phyloP scores from a whole-genome alignment of 2,329 filamentous ascomycete species.

The Aspergillus thermomutatus region DNA sequence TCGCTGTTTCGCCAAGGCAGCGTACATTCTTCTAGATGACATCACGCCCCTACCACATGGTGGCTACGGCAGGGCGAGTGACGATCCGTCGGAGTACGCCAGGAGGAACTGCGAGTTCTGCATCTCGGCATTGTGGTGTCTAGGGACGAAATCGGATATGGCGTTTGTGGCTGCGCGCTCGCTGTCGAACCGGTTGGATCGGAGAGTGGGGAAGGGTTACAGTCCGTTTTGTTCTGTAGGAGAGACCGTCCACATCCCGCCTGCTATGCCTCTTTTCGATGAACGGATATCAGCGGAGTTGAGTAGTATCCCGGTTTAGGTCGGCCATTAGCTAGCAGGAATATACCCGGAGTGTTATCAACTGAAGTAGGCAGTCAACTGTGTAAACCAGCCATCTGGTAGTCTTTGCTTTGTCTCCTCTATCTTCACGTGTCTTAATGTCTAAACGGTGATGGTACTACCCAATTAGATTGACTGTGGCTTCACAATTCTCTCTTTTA shows the following conservation, averaged over 20 bases:
- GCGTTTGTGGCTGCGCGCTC: slow-evolving; percentile 39
- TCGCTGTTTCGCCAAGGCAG: slow-evolving; percentile 51
- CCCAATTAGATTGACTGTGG: too few species aligned
- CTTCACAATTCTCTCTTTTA: not conserved
- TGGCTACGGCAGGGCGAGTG: not conserved
- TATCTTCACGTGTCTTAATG: not conserved
- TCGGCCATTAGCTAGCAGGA: too few species aligned
- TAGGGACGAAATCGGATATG: slow-evolving; percentile 57
- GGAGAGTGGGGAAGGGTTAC: not conserved
- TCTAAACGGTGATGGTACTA: not conserved
- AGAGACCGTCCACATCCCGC: not conserved
- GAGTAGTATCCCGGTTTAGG: not conserved
- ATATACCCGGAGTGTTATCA: too few species aligned
- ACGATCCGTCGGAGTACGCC: slow-evolving; percentile 3
- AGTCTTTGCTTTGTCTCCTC: too few species aligned
- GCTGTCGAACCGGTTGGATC: slow-evolving; percentile 31
- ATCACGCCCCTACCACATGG: not conserved
- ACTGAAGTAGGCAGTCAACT: too few species aligned
- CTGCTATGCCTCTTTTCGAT: not conserved
- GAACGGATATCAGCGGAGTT: not conserved
- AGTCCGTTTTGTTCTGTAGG: not conserved
- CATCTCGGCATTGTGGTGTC: slow-evolving; percentile 52
- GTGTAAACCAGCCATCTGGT: too few species aligned
- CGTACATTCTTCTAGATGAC: slow-evolving; percentile 37
- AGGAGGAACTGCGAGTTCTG: slow-evolving; percentile 44